Percentiles rank a stretch among this genome's conserved stretches.
Conservation (phyloP, 208 protist genomes). For the Balamuthia mandrillaris region DNA sequence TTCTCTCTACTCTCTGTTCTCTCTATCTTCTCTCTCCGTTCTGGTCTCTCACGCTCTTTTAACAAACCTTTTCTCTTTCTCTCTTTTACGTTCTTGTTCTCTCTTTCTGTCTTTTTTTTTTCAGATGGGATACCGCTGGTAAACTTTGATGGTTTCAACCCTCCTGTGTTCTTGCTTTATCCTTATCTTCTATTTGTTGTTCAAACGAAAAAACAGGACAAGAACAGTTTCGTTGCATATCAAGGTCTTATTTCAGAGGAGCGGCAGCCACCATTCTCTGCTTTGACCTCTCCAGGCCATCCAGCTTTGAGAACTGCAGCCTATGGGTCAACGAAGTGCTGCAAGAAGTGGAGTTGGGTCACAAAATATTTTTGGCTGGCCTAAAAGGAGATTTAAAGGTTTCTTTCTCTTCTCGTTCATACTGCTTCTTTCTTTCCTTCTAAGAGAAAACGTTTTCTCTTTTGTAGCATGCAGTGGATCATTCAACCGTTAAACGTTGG, state of each 20-base stretch:
- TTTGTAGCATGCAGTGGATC: background rate
- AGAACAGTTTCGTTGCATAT: background rate
- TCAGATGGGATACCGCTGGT: background rate
- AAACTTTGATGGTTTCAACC: too few relatives aligned
- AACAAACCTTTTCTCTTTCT: background rate
- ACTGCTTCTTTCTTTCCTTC: background rate
- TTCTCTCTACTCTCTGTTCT: background rate
- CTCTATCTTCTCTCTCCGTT: background rate
- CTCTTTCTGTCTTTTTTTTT: background rate
- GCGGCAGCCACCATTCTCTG: background rate
- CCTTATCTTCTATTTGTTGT: background rate
- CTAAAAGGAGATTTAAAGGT: background rate
- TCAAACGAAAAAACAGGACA: background rate
- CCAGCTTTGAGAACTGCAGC: background rate
- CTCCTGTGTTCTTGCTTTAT: background rate
- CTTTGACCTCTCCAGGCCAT: background rate
- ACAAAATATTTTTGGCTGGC: background rate
- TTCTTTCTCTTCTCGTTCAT: background rate
- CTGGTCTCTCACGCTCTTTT: background rate
- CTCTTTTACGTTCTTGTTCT: background rate
- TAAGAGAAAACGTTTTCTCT: background rate
- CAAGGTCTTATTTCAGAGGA: background rate
- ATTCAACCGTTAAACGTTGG: background rate
- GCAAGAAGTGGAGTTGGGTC: background rate
- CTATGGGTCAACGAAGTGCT: background rate